A percentile compares a stretch with the other conserved stretches of the same genome.
phyloP scores from a whole-genome alignment of 441 rosid species.

The Lepidium campestre region DNA sequence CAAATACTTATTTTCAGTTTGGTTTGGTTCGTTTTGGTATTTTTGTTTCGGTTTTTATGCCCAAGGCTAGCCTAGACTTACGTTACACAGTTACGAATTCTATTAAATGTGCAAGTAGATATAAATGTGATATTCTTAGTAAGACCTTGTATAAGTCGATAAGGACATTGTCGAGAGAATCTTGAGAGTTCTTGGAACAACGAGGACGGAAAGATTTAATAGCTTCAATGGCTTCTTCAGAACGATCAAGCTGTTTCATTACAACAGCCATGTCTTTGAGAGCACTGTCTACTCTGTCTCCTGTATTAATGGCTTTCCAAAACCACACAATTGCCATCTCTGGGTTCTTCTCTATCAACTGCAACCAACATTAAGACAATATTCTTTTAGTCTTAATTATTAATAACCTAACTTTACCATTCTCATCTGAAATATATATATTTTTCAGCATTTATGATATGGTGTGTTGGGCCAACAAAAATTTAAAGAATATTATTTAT shows the following conservation, averaged over 20 bases:
- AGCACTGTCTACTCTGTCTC: constrained; percentile 87
- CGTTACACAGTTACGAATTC: neutral
- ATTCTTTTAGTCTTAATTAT: neutral
- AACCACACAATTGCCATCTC: constrained; percentile 68
- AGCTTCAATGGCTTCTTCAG: constrained; percentile 87
- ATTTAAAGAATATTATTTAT: neutral
- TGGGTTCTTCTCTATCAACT: constrained; percentile 72
- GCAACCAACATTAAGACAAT: neutral
- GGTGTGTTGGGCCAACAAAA: neutral
- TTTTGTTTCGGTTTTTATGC: too few species aligned
- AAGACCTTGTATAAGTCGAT: constrained; percentile 84
- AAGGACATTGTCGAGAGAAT: constrained; percentile 85
- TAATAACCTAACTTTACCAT: neutral
- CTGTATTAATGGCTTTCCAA: constrained; percentile 85
- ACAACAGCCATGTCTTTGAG: constrained; percentile 91
- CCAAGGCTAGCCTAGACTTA: too few species aligned
- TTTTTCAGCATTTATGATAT: neutral
- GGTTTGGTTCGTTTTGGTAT: too few species aligned
- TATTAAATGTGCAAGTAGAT: neutral
- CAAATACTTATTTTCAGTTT: too few species aligned
- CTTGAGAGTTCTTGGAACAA: constrained; percentile 75
- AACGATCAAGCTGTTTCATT: constrained; percentile 64
- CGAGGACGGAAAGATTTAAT: constrained; percentile 66
- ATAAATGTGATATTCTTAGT: neutral
- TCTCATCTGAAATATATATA: neutral